These are phyloP conservation scores for Boletus smithii DNA, from an alignment of 1,284 basidiomycete genomes.

Conservation along the genomic window DNA sequence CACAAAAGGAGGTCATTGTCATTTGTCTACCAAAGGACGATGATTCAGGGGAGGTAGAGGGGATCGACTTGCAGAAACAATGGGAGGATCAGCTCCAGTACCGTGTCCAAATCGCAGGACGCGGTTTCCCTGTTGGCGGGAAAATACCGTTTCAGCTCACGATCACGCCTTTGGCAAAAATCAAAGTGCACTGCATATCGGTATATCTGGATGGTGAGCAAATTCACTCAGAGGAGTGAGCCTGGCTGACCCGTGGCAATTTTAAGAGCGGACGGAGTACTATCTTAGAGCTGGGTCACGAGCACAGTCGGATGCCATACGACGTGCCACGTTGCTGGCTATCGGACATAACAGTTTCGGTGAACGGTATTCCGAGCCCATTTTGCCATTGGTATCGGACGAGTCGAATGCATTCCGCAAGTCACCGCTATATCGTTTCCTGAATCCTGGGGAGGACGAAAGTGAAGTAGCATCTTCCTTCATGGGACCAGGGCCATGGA, in stretches of 20 bases:
- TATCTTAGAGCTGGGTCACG: conserved; percentile 67
- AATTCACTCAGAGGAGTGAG: neutral
- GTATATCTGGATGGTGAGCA: conserved; percentile 79
- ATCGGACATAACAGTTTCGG: conserved; percentile 45
- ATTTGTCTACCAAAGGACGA: conserved; percentile 71
- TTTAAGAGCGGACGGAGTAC: conserved; percentile 76
- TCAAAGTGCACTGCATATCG: conserved; percentile 77
- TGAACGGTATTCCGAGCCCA: conserved; percentile 40
- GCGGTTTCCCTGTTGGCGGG: conserved; percentile 82
- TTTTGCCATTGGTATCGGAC: conserved; percentile 68
- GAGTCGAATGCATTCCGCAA: conserved; percentile 50
- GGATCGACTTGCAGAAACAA: conserved; percentile 83
- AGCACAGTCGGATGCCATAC: conserved; percentile 74
- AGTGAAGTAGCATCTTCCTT: conserved; percentile 56
- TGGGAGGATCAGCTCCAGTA: conserved; percentile 94
- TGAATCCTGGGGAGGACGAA: conserved; percentile 44
- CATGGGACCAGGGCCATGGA: conserved; percentile 77
- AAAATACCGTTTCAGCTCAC: conserved; percentile 79
- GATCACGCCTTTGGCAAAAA: conserved; percentile 82
- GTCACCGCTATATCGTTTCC: conserved; percentile 51
- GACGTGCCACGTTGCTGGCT: conserved; percentile 65
- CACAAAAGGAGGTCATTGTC: conserved; percentile 73
- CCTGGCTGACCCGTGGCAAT: neutral
- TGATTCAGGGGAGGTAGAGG: conserved; percentile 55
- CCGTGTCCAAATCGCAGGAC: conserved; percentile 76